Evolutionary conservation across 345 rosid species (phyloP).

Genomic region (Arabidopsis suecica): DNA sequence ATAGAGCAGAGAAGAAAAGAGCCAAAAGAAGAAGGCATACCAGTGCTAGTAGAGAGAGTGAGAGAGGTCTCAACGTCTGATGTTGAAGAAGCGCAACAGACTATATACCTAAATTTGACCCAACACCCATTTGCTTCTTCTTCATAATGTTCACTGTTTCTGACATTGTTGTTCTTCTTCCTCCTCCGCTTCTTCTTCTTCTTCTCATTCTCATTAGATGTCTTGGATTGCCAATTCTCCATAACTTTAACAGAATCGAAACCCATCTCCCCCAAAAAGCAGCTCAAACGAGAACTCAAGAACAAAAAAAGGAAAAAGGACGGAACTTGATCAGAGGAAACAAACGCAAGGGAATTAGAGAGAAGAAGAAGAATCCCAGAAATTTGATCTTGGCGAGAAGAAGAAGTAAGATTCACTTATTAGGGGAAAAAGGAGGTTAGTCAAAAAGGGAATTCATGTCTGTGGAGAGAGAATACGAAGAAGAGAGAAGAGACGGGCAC

Average conservation of each 20-base stretch:
- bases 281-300: not conserved
- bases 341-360: constrained; percentile 23
- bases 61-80: constrained; percentile 77
- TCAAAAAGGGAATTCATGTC: constrained; percentile 46
- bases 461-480: constrained; percentile 32
- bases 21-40: constrained; percentile 44
- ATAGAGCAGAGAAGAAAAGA: not conserved
- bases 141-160: constrained; percentile 38
- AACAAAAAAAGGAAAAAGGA: not conserved
- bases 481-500: constrained; percentile 30
- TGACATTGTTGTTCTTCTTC: constrained; percentile 46
- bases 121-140: constrained; percentile 64
- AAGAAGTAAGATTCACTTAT: constrained; percentile 25
- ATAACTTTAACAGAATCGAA: constrained; percentile 38
- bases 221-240: constrained; percentile 38
- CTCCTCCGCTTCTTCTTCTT: constrained; percentile 45
- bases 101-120: constrained; percentile 64
- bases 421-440: constrained; percentile 15
- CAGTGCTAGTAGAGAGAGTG: constrained; percentile 56
- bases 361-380: not conserved
- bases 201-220: constrained; percentile 45
- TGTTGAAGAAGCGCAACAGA: constrained; percentile 72
- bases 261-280: constrained; percentile 31
- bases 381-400: not conserved
- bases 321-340: constrained; percentile 28